Evolutionary conservation across 139 green algal genomes (phyloP).

Genomic region (Asterochloris sp.): DNA sequence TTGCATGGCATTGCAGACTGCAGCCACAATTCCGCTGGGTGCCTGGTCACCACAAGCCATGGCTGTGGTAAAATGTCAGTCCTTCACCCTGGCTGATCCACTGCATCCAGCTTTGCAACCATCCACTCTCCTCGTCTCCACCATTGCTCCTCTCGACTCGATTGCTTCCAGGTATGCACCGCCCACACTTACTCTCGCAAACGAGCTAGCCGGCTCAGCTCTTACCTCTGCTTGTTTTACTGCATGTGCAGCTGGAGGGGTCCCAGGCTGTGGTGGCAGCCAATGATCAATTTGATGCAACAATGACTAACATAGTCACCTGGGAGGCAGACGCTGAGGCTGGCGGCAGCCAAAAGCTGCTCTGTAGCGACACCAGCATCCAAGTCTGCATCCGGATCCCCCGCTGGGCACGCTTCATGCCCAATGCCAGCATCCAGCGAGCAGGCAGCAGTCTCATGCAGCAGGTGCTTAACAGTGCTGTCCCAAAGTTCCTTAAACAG

Average conservation of each 20-base stretch:
- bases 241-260: constrained; percentile 53
- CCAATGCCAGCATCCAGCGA: constrained; percentile 30
- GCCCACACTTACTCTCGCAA: no score
- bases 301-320: constrained; percentile 73
- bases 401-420: constrained; percentile 38
- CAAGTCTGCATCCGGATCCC: constrained; percentile 41
- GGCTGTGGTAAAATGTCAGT: no score
- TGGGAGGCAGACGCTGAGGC: constrained; percentile 32
- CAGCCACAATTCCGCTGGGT: not conserved
- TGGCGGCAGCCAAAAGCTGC: not conserved
- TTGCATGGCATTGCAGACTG: not conserved
- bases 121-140: no score
- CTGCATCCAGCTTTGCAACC: no score
- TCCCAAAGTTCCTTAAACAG: constrained; percentile 81
- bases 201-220: no score
- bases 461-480: constrained; percentile 58
- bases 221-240: no score
- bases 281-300: constrained; percentile 68
- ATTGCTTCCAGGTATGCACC: no score
- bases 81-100: no score
- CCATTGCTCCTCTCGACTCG: no score
- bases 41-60: not conserved
- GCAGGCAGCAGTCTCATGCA: constrained; percentile 56
- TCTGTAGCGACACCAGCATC: constrained; percentile 40
- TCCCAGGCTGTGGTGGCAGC: constrained; percentile 45